Base-by-base conservation (phyloP, 1,284 basidiomycete species). In the Ustilago crameri region DNA sequence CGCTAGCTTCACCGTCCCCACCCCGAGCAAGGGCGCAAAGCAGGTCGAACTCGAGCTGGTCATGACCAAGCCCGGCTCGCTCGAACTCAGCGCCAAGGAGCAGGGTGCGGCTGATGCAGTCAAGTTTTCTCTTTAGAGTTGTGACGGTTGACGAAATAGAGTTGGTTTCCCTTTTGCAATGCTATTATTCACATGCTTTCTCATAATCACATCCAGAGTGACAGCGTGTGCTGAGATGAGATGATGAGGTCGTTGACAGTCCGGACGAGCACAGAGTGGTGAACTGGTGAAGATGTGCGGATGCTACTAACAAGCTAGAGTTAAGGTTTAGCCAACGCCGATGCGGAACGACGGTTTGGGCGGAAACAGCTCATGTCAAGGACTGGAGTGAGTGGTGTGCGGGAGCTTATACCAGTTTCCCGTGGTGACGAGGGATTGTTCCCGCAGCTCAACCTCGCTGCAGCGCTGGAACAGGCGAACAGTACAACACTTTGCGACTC, bases 1-100 rank as follows among this genome's bases (percentile, higher is more conserved):
- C 10, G 68, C 59, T 5, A 51, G 67, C 51, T 60, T 82, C 20
- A 51, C 59, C 20, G 74, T 76, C 27, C 61, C 68, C 3, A 65
- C 70, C 26, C 52, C 59, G 7, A 38, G 32, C 12, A 66, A 74
- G 51, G 57, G 74, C 9, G 32, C 42, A 2, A 63, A 66, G 42
- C 40, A 59, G 44, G 59, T 71, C 47, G 50, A 64, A 51, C 43
- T 78, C 38, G 59, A 68, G 47, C 38, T 79, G 20, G 47, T 44
- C 34, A 38, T 64, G 42, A 57, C 66, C 38, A 69, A 72, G 17
- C 24, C 59, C 3, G 63, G 57, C 23, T 52, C 40, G 12, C 35
- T 74, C 49, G 23, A 34, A 5, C 27, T 76, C 50, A 45, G 43
- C 40, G 70, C 69, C 5, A 50, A 38, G 44, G 71, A 74, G 47